Evolutionary conservation across 495 filamentous ascomycete genomes (phyloP), one percentile per base, ranked within the genome.

Genomic region (Hypoxylon intermedium): DNA sequence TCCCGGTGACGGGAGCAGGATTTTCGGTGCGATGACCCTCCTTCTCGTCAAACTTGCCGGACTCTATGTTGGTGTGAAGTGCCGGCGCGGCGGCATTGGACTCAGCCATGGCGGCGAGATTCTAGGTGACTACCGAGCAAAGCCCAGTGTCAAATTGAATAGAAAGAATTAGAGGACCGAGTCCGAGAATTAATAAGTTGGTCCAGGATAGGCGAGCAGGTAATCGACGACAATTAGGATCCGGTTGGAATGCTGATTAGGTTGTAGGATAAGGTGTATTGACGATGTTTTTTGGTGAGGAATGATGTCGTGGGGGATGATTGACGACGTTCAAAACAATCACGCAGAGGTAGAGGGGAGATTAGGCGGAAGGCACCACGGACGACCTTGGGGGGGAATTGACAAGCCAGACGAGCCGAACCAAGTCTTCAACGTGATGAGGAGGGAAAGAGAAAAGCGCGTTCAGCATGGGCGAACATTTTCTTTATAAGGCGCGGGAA

Each of bases 41-140:
- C 75, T 83, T 84, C 76, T 84, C 82, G 71, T 84, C 79, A 61
- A 84, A 83, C 57, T 72, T 68, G 54, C 80, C 79, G 50, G 80
- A 79, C 67, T 82, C 79, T 55, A 83, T 82, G 56, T 79, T 77
- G 58, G 81, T 84, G 44, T 79, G 75, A 55, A 84, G 70, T 69
- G 77, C 77, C 57, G 77, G 79, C 26, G 75, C 78, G 70, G 67
- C 75, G 68, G 70, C 60, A 37, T 75, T 71, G 65, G 74, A 72
- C 58, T 81, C 78, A 47, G 80, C 79, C 82, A 83, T 83, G 46
- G 49, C 56, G 68, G 72, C 64, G 67, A 71, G 66, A 0, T 54
- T 60, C 40, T 58, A 49, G 16, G 19, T 45, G 66, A 69, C 62
- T 55, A 30, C 37, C 45, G 56, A 65, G 61, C 42, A 38, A 38